Evolutionary conservation across 495 filamentous ascomycete species (phyloP), one percentile per base, ranked within the genome.

Genomic region (Amniculicola lignicola): DNA sequence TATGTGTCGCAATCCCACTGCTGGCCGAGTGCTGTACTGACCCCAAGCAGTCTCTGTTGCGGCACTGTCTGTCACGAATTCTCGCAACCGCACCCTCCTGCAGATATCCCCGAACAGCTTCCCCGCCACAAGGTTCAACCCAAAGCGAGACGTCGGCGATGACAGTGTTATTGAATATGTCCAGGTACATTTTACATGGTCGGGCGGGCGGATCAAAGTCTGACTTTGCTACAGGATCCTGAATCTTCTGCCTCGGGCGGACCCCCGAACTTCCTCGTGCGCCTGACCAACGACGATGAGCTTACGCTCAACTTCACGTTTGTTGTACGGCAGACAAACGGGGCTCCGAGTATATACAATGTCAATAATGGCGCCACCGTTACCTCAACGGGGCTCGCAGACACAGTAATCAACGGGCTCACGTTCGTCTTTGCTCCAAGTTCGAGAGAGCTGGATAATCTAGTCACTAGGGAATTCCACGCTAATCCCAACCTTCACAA

Each of bases 401-500:
- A 95, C 62, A 93, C 90, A 9, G 74, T 79, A 12, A 83, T 98
- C 41, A 94, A 87, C 46, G 90, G 91, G 29, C 79, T 98, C 4
- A 98, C 93, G 5, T 96, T 90, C 71, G 86, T 92, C 36, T 90
- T 90, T 67, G 92, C 87, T 24, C 87, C 92, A 2, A 94, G 81
- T 57, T 71, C 82, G 9, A 86, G 82, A 68, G 93, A 96, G 55
- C 79, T 98, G 11, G 93, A 96, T 64, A 96, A 93, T 60, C 75
- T 98, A 22, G 85, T 96, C 38, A 96, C 89, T 18, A 77, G 90
- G 57, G 93, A 98, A 69, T 96, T 98, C 65, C 89, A 97, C 57
- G 90, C 92, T 24, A 91, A 98, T 61, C 93, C 94, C 0, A 98
- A 98, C 68, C 74, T 98, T 24, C 93, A 98, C 74, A 96, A 95